Evolutionary conservation across 371 early-diverging fungal species (phyloP).

Genomic region (Zopfochytrium polystomum): DNA sequence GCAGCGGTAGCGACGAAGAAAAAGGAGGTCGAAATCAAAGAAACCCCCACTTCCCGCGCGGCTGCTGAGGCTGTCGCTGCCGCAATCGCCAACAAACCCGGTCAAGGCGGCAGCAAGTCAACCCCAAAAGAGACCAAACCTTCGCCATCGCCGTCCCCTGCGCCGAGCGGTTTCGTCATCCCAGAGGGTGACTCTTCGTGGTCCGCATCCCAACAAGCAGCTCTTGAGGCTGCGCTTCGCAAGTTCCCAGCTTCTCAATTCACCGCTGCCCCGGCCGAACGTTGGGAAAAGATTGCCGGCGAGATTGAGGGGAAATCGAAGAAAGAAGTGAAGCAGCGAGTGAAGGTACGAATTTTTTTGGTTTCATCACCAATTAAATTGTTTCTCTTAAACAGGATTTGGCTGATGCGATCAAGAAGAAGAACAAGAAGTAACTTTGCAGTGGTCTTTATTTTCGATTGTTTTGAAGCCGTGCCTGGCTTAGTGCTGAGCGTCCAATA

Average conservation of each 20-base stretch:
- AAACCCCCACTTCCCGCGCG: conserved; percentile 34
- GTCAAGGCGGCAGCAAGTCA: no score
- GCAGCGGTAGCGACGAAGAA: conserved; percentile 24
- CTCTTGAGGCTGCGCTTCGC: conserved; percentile 43
- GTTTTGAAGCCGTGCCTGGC: no score
- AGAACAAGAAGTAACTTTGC: no score
- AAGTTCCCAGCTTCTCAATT: conserved; percentile 45
- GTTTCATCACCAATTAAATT: no score
- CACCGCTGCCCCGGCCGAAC: conserved; percentile 36
- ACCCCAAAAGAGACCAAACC: no score
- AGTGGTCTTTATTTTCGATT: no score
- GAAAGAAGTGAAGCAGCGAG: conserved; percentile 45
- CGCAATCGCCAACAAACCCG: neutral
- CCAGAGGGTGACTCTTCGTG: conserved; percentile 37
- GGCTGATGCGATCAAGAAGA: conserved; percentile 24
- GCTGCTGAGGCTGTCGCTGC: conserved; percentile 20
- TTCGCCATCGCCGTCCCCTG: no score
- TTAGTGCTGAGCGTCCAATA: no score
- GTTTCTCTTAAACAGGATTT: no score
- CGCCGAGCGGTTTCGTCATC: conserved; percentile 29
- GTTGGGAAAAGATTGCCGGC: conserved; percentile 51
- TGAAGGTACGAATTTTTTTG: no score
- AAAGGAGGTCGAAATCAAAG: conserved; percentile 36
- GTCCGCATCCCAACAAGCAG: conserved; percentile 44
- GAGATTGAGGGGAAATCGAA: conserved; percentile 38